phyloP scores from a whole-genome alignment of 2,329 filamentous ascomycete species.

The Penicillium nordicum region DNA sequence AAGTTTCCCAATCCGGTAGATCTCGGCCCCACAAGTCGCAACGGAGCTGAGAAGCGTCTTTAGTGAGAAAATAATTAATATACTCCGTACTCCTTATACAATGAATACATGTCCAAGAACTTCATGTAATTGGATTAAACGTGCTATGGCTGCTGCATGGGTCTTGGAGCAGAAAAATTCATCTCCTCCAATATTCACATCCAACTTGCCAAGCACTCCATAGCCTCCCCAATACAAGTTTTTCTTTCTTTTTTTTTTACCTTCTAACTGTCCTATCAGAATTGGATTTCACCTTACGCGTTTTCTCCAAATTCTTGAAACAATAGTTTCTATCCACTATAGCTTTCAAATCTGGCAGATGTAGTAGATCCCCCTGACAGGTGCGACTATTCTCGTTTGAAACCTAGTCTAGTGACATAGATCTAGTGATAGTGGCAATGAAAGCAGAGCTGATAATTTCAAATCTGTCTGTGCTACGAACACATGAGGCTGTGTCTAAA shows the following conservation, averaged over 20 bases:
- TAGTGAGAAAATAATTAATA: background rate
- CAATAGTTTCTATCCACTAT: background rate
- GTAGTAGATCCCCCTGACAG: slow-evolving; percentile 2
- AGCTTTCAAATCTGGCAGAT: background rate
- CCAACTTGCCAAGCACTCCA: background rate
- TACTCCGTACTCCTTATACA: background rate
- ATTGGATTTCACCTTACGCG: background rate
- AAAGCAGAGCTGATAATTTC: background rate
- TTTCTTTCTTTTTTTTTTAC: background rate
- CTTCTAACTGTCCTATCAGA: background rate
- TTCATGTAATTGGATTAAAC: background rate
- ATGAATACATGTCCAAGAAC: background rate
- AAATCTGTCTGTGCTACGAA: slow-evolving; percentile 3
- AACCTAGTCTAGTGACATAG: background rate
- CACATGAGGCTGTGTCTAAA: slow-evolving; percentile 2
- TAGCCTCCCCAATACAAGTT: background rate
- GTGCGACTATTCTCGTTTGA: background rate
- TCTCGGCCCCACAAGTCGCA: background rate
- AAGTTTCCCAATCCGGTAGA: background rate
- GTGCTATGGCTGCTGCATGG: background rate
- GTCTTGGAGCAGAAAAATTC: background rate
- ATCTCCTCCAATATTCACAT: background rate
- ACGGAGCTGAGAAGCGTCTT: background rate
- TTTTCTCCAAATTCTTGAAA: background rate
- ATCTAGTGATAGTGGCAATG: background rate